Evolutionary conservation across 192 early-diverging fungal species (phyloP).

Genomic region (Diversispora epigaea): DNA sequence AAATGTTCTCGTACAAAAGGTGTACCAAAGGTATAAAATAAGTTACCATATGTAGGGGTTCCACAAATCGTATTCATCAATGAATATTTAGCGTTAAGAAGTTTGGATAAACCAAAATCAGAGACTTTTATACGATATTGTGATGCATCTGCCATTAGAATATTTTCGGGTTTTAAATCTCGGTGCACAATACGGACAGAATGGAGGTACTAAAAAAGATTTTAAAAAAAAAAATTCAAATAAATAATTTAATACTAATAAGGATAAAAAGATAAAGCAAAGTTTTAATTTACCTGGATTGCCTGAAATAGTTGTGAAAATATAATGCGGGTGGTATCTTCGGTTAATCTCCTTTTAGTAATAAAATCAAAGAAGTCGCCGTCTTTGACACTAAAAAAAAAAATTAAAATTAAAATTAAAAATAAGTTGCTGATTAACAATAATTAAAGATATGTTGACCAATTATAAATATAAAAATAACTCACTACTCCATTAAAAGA

Average conservation of each 20-base stretch:
- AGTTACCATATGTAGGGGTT: slow-evolving; percentile 74
- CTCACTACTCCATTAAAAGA: slow-evolving; percentile 25
- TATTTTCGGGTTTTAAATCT: slow-evolving; percentile 89
- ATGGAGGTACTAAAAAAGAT: slow-evolving; percentile 71
- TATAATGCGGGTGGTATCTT: slow-evolving; percentile 75
- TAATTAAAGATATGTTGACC: no score
- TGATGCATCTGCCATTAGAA: slow-evolving; percentile 53
- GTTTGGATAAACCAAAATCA: slow-evolving; percentile 91
- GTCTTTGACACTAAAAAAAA: slow-evolving; percentile 62
- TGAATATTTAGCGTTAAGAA: slow-evolving; percentile 48
- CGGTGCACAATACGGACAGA: slow-evolving; percentile 83
- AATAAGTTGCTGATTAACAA: no score
- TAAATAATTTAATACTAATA: neutral
- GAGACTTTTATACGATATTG: slow-evolving; percentile 80
- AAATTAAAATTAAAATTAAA: no score
- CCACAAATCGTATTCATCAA: slow-evolving; percentile 82
- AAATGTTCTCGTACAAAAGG: neutral
- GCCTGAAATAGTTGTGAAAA: slow-evolving; percentile 79
- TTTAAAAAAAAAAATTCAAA: neutral
- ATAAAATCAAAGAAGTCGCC: slow-evolving; percentile 96
- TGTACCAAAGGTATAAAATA: neutral
- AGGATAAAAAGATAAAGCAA: neutral
- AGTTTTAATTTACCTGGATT: slow-evolving; percentile 46
- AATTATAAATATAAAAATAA: neutral
- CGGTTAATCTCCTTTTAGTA: slow-evolving; percentile 70